Evolutionary conservation across 805 yeast species (phyloP), one percentile per base, ranked within the genome.

Genomic region (Saccharomyces eubayanus): DNA sequence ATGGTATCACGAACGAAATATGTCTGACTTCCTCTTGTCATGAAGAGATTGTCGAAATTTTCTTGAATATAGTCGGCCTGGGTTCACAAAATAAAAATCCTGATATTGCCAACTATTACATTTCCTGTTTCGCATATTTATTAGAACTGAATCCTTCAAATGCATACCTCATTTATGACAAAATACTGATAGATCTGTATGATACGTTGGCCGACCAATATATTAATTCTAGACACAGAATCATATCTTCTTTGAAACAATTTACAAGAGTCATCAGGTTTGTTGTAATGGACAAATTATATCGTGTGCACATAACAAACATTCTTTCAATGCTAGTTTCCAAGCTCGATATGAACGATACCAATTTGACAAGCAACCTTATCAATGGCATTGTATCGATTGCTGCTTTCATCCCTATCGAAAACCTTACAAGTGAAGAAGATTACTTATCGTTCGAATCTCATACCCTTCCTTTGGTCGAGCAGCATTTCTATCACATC

Each of bases 311-410:
- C 62, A 72, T 89, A 11, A 81, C 95, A 0, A 80, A 95, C 52
- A 73, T 94, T 14, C 66, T 91, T 43, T 79, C 83, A 28, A 75
- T 89, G 67, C 72, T 84, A 1, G 67, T 90, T 6, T 87, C 90
- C 0, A 96, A 94, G 30, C 82, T 94, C 29, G 98, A 94, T 65
- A 80, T 91, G 0, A 94, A 91, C 65, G 99, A 94, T 68, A 76
- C 89, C 49, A 76, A 75, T 12, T 81, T 91, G 64, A 84, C 96
- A 0, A 75, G 83, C 14, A 77, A 81, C 51, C 79, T 96, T 0
- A 70, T 91, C 45, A 79, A 83, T 54, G 77, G 87, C 20, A 77
- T 94, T 53, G 85, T 88, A 10, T 75, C 88, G 0, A 79, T 85
- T 27, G 84, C 89, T 0, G 74, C 85, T 6, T 85, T 83, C 53